Conservation (phyloP, 257 asterid genomes). For the Fraxinus americana region DNA sequence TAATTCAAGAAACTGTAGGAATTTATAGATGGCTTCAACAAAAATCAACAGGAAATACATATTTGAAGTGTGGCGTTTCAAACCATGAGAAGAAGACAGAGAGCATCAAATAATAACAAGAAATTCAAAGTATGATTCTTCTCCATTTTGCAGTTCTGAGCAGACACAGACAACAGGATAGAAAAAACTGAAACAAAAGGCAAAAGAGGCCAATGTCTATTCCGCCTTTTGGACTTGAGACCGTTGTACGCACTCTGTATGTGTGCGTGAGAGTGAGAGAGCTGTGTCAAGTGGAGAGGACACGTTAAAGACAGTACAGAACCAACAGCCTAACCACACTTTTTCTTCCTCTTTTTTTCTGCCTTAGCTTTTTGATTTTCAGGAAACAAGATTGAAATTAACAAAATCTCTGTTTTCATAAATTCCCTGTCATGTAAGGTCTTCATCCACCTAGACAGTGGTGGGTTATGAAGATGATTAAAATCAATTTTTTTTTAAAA, state of each 20-base stretch:
- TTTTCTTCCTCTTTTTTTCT: constrained; percentile 25
- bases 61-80: constrained; percentile 13
- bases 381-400: not conserved
- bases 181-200: constrained; percentile 72
- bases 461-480: not conserved
- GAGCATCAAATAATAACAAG: constrained; percentile 77
- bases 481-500: too few species aligned
- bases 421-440: constrained; percentile 26
- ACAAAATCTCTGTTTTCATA: constrained; percentile 8
- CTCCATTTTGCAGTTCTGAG: constrained; percentile 71
- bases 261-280: constrained; percentile 32
- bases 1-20: constrained; percentile 42
- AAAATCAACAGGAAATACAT: constrained; percentile 31
- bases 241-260: constrained; percentile 24
- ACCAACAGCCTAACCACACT: constrained; percentile 66
- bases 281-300: constrained; percentile 92
- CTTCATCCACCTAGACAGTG: constrained; percentile 47
- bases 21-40: constrained; percentile 27
- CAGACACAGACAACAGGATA: constrained; percentile 86
- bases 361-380: constrained; percentile 42
- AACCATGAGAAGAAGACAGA: constrained; percentile 32
- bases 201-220: constrained; percentile 63
- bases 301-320: constrained; percentile 92
- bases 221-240: constrained; percentile 67
- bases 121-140: constrained; percentile 82